phyloP scores from a whole-genome alignment of 2,329 filamentous ascomycete species.

The Hypoxylon sp. region DNA sequence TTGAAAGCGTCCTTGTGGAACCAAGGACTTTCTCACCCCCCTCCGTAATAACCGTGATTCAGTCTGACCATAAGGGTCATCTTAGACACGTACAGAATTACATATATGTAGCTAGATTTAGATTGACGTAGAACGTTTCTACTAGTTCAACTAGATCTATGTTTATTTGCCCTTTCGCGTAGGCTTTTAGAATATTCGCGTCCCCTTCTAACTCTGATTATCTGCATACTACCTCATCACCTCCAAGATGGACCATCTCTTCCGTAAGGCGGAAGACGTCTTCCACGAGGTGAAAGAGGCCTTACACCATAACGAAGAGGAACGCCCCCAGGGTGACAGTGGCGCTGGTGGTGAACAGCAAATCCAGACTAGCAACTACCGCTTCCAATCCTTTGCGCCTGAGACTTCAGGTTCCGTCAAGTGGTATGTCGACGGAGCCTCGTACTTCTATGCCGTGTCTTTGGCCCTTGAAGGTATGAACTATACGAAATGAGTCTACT shows the following conservation, averaged over 20 bases:
- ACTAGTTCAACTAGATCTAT: background rate
- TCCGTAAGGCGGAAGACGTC: conserved; percentile 62
- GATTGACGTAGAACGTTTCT: conserved; percentile 14
- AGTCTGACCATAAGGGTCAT: conserved; percentile 23
- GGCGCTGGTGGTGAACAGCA: conserved; percentile 23
- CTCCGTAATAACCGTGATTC: conserved; percentile 36
- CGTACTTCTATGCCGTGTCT: conserved; percentile 89
- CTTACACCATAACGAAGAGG: conserved; percentile 44
- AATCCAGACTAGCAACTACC: conserved; percentile 58
- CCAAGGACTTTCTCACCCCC: conserved; percentile 29
- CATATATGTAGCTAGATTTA: conserved; percentile 11
- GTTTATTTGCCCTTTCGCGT: conserved; percentile 1
- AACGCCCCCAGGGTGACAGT: conserved; percentile 20
- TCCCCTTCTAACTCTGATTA: background rate
- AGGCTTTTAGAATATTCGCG: conserved; percentile 13
- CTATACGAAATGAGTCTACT: conserved; percentile 19
- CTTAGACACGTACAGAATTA: conserved; percentile 15
- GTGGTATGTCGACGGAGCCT: conserved; percentile 89
- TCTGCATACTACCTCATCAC: conserved; percentile 7
- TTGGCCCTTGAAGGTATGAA: conserved; percentile 76
- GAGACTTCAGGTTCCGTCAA: conserved; percentile 81
- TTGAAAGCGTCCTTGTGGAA: conserved; percentile 27
- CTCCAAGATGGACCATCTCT: conserved; percentile 59
- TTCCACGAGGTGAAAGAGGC: conserved; percentile 60
- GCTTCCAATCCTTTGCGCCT: conserved; percentile 79